phyloP scores from a whole-genome alignment of 2,329 filamentous ascomycete species.

The Fusarium napiforme region DNA sequence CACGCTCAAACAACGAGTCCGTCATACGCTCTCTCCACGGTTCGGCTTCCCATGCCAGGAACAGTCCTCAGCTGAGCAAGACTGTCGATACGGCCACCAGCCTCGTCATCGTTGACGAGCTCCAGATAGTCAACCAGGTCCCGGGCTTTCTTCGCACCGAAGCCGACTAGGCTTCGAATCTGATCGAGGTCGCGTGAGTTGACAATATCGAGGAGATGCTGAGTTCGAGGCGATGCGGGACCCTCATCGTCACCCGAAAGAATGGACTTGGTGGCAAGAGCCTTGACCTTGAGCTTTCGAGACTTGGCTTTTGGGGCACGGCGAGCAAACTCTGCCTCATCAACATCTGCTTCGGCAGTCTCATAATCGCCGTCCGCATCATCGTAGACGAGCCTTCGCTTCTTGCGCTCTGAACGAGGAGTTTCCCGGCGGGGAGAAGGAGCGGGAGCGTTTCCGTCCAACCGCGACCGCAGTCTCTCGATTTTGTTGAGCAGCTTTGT shows the following conservation, averaged over 20 bases:
- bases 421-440: constrained; percentile 35
- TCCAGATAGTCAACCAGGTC: constrained; percentile 69
- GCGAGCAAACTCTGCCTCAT: constrained; percentile 50
- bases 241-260: constrained; percentile 55
- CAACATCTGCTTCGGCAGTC: constrained; percentile 55
- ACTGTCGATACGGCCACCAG: constrained; percentile 55
- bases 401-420: constrained; percentile 46
- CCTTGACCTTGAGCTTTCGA: constrained; percentile 48
- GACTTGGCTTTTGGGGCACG: constrained; percentile 43
- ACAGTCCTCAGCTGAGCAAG: constrained; percentile 64
- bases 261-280: constrained; percentile 36
- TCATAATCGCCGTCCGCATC: constrained; percentile 55
- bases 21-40: constrained; percentile 67
- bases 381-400: constrained; percentile 42
- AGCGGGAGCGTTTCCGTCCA: constrained; percentile 50
- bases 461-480: constrained; percentile 66
- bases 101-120: constrained; percentile 53
- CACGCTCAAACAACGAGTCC: constrained; percentile 51
- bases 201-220: constrained; percentile 74
- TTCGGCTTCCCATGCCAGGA: constrained; percentile 67
- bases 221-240: constrained; percentile 64
- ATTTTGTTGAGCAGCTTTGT: constrained; percentile 80
- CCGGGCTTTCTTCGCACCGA: constrained; percentile 77
- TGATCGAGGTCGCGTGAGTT: constrained; percentile 75
- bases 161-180: constrained; percentile 75